Percentiles rank a stretch among this genome's conserved stretches.
These are phyloP conservation scores for Globisporangium canariense DNA, from an alignment of 352 stramenopile species.

Conservation along the genomic window DNA sequence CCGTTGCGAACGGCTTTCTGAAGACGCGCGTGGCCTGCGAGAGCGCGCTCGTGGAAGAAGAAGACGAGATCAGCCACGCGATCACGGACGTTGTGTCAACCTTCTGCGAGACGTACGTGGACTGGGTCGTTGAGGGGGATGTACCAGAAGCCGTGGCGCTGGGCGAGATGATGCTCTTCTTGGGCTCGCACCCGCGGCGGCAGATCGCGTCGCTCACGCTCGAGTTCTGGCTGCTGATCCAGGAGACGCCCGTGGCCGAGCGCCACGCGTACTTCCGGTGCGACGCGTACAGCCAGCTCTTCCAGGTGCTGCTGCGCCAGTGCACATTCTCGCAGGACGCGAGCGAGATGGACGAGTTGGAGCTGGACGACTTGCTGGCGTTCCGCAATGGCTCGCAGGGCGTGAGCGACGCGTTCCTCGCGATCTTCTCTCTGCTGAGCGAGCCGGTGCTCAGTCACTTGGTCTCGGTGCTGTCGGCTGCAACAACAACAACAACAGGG, in stretches of 20 bases:
- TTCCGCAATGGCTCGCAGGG: constrained; percentile 62
- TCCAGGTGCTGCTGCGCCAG: constrained; percentile 59
- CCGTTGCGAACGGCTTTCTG: constrained; percentile 42
- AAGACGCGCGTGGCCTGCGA: constrained; percentile 46
- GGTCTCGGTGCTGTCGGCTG: constrained; percentile 25
- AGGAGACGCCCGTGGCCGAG: constrained; percentile 61
- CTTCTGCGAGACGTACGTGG: constrained; percentile 67
- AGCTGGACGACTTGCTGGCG: constrained; percentile 52
- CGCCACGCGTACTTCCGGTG: constrained; percentile 52
- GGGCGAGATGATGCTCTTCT: constrained; percentile 54
- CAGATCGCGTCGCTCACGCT: constrained; percentile 73
- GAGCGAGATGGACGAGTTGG: constrained; percentile 53
- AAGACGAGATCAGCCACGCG: constrained; percentile 58
- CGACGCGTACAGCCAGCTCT: constrained; percentile 50
- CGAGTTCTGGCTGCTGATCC: constrained; percentile 70
- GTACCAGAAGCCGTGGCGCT: constrained; percentile 37
- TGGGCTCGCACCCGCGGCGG: constrained; percentile 52
- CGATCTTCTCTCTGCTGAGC: constrained; percentile 52
- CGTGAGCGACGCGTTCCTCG: constrained; percentile 50
- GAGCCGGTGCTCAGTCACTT: constrained; percentile 44
- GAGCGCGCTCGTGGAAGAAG: constrained; percentile 39
- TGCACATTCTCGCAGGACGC: constrained; percentile 44
- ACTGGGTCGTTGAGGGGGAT: constrained; percentile 60
- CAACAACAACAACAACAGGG: background rate
- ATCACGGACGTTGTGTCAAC: constrained; percentile 59